These are phyloP conservation scores for Penicillium sp. DNA, from an alignment of 2,329 filamentous ascomycete species.

Conservation along the genomic window DNA sequence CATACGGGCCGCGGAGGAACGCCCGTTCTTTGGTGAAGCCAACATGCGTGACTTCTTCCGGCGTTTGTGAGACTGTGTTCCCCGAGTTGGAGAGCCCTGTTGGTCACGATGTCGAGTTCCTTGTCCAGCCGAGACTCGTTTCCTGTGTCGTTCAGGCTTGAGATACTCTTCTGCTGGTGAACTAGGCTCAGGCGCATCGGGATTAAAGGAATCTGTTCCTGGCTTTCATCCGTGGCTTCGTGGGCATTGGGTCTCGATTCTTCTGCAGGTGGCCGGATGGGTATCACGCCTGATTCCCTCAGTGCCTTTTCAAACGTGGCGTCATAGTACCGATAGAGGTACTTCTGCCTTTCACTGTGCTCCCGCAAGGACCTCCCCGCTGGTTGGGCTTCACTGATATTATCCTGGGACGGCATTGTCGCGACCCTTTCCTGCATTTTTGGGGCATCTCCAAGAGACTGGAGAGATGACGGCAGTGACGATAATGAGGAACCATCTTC, in stretches of 20 bases:
- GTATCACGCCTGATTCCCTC: conserved; percentile 41
- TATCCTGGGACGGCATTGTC: neutral
- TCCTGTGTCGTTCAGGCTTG: conserved; percentile 9
- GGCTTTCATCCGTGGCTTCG: conserved; percentile 26
- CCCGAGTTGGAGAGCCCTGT: conserved; percentile 2
- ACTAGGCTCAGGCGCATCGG: conserved; percentile 30
- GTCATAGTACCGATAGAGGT: no score
- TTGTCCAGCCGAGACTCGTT: conserved; percentile 1
- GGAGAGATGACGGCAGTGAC: conserved; percentile 31
- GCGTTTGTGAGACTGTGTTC: conserved; percentile 30
- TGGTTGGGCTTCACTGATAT: conserved; percentile 20
- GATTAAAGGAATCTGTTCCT: conserved; percentile 33
- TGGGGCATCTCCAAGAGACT: conserved; percentile 10
- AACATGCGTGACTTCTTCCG: conserved; percentile 30
- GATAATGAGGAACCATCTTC: conserved; percentile 35
- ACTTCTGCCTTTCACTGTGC: conserved; percentile 46
- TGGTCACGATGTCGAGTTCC: conserved; percentile 2
- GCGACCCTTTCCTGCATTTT: neutral
- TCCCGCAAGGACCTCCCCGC: conserved; percentile 38
- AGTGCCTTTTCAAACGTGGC: conserved; percentile 37
- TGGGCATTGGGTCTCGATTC: neutral
- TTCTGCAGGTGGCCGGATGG: conserved; percentile 28
- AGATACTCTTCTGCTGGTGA: conserved; percentile 29
- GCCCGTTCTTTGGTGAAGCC: conserved; percentile 6
- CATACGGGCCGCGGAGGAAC: conserved; percentile 6